These are phyloP conservation scores for Trichopus zeylanicus DNA, from an alignment of 116 monocot species.

Conservation along the genomic window DNA sequence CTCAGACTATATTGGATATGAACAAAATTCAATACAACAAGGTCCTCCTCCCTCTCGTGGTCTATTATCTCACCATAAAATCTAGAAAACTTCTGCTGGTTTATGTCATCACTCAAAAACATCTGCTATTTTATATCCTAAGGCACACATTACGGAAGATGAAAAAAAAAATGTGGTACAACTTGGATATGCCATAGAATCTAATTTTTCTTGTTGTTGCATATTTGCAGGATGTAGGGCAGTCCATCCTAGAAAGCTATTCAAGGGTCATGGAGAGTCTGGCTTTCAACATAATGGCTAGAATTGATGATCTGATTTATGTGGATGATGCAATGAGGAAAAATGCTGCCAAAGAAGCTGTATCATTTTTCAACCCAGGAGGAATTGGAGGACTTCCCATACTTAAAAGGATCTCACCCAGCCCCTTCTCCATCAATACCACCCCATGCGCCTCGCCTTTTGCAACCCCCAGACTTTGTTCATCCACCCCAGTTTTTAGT, in stretches of 20 bases:
- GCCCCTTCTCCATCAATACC: slow-evolving; percentile 76
- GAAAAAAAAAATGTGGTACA: neutral
- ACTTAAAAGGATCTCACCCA: slow-evolving; percentile 80
- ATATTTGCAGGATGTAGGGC: slow-evolving; percentile 77
- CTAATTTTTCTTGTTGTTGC: neutral
- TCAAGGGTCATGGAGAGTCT: slow-evolving; percentile 92
- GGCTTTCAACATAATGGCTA: slow-evolving; percentile 93
- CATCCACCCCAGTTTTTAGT: slow-evolving; percentile 52
- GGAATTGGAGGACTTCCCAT: slow-evolving; percentile 58
- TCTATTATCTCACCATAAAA: neutral
- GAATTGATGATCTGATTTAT: slow-evolving; percentile 90
- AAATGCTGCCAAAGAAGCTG: slow-evolving; percentile 29
- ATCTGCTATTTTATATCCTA: too few relatives aligned
- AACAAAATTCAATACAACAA: slow-evolving; percentile 98
- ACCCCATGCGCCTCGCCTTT: slow-evolving; percentile 69
- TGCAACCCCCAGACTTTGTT: slow-evolving; percentile 59
- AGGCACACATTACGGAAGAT: neutral
- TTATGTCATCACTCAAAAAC: too few relatives aligned
- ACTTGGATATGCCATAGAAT: neutral
- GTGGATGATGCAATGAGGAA: slow-evolving; percentile 83
- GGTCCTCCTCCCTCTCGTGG: slow-evolving; percentile 35
- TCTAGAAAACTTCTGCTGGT: neutral
- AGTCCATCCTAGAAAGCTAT: slow-evolving; percentile 89
- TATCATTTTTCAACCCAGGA: slow-evolving; percentile 48
- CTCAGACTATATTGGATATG: slow-evolving; percentile 94